Evolutionary conservation across 352 stramenopile species (phyloP), one percentile per base, ranked within the genome.

Genomic region (Globisporangium recalcitrans): DNA sequence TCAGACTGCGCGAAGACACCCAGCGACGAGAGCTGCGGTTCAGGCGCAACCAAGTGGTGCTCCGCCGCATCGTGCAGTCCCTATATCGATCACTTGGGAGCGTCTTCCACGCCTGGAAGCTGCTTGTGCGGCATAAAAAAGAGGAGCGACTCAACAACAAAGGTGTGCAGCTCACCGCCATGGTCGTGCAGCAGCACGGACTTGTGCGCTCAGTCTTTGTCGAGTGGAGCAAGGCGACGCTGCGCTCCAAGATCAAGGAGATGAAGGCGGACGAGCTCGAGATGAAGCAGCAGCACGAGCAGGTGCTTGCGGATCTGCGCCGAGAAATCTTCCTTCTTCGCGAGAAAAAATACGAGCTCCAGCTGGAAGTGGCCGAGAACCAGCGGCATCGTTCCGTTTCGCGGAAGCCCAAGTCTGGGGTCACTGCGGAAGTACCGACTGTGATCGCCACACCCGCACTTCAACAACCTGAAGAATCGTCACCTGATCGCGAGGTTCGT

Each of bases 51-150:
- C 67, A 87, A 38, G 67, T 69, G 21, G 73, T 84, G 54, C 64
- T 87, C 13, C 69, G 71, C 3, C 74, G 75, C 27, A 78, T 84
- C 10, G 64, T 87, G 21, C 77, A 87, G 61, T 72, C 77, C 3
- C 67, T 84, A 34, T 84, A 81, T 44, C 75, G 65, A 6, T 84
- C 74, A 6, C 58, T 87, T 7, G 77, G 75, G 8, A 74, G 62
- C 10, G 75, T 87, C 5, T 87, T 87, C 52, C 75, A 87, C 29
- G 77, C 77, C 0, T 87, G 77, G 77, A 75, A 80, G 38, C 68
- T 70, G 13, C 63, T 77, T 26, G 67, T 75, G 2, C 70, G 58
- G 9, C 61, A 71, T 4, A 63, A 63, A 21, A 64, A 61, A 19
- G 75, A 84, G 4, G 75, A 87, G 52, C 62, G 75, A 4, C 59